Base-by-base conservation (phyloP, 306 rosid species). In the Astragalus glycyphyllos region DNA sequence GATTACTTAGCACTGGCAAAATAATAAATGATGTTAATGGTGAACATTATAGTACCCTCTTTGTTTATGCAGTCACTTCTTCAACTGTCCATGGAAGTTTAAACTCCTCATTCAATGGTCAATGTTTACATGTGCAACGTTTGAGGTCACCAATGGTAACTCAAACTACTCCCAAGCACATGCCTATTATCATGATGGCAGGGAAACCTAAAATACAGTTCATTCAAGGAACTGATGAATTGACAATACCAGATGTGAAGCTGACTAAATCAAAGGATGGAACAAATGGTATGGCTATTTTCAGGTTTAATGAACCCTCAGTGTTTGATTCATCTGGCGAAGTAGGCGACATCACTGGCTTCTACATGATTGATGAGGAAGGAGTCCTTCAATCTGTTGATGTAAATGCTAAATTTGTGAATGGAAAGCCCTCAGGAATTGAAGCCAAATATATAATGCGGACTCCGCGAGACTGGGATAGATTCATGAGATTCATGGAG, bases 401-500 rank as follows among this genome's bases (percentile, higher is more conserved):
- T 82, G 99, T 95, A 47, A 95, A 14, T 71, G 99, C 99, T 61
- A 95, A 91, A 66, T 95, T 95, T 65, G 79, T 95, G 64, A 95
- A 95, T 23, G 99, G 99, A 34, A 95, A 85, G 78, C 99, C 97
- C 38, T 91, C 99, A 0, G 85, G 90, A 29, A 80, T 95, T 57
- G 97, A 91, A 77, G 99, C 99, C 5, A 95, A 89, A 96, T 91
- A 89, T 42, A 14, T 88, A 61, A 95, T 95, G 99, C 69, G 99
- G 58, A 81, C 72, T 16, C 88, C 97, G 0, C 44, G 90, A 10
- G 97, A 95, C 0, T 95, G 99, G 99, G 99, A 95, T 73, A 86
- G 99, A 46, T 95, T 95, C 84, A 95, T 95, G 99, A 86, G 99
- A 80, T 95, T 95, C 90, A 95, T 95, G 99, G 99, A 95, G 87